Percentiles rank a stretch among this genome's conserved stretches.
phyloP scores from a whole-genome alignment of 78 protist genomes.

The Chrysochromulina tobinii region DNA sequence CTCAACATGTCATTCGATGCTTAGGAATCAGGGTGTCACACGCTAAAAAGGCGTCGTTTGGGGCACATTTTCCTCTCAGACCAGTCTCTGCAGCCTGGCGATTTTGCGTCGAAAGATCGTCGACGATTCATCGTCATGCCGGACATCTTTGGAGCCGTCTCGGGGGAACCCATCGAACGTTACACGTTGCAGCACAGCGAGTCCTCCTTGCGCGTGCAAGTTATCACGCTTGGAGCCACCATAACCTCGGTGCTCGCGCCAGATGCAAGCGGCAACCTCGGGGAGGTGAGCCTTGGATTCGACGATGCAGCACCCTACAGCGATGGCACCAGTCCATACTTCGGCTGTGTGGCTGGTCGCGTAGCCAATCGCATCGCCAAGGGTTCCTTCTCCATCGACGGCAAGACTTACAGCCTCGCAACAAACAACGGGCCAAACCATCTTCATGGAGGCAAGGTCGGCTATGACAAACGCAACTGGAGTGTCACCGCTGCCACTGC shows the following conservation, averaged over 20 bases:
- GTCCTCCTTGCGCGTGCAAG: not conserved
- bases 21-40: no score
- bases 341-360: conserved; percentile 6
- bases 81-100: no score
- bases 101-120: no score
- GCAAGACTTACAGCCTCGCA: not conserved
- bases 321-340: conserved; percentile 4
- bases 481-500: not conserved
- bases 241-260: not conserved
- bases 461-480: not conserved
- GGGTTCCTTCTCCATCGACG: not conserved
- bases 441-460: not conserved
- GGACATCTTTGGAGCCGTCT: no score
- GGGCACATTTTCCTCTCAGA: no score
- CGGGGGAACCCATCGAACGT: no score
- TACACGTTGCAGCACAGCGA: no score
- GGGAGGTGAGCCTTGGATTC: conserved; percentile 10
- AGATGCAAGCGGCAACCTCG: not conserved
- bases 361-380: not conserved
- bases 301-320: not conserved
- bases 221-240: not conserved
- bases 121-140: no score
- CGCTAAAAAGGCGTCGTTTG: no score
- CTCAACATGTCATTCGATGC: no score
- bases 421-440: not conserved